Conservation (phyloP, 2,329 filamentous ascomycete species). For the Ascosphaera apis region DNA sequence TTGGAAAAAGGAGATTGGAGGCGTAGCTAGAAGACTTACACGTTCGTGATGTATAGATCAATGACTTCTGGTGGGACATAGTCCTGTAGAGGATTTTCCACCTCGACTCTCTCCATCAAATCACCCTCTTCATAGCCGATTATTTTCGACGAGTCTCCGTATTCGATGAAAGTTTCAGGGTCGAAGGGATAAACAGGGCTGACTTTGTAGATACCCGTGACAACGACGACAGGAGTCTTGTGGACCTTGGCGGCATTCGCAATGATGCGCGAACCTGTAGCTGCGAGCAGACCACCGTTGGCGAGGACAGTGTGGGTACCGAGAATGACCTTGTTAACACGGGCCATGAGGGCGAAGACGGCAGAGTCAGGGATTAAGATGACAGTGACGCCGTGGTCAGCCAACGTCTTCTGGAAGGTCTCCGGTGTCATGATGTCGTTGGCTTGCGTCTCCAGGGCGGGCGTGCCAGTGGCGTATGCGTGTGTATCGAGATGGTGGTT, state of each 20-base stretch:
- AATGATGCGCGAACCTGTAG: conserved; percentile 62
- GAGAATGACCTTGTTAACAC: conserved; percentile 85
- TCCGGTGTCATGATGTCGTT: conserved; percentile 24
- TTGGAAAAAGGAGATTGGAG: too few species aligned
- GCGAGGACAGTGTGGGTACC: conserved; percentile 70
- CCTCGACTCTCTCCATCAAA: conserved; percentile 53
- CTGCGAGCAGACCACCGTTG: conserved; percentile 66
- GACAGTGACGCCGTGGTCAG: conserved; percentile 53
- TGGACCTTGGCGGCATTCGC: conserved; percentile 66
- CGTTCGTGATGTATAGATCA: conserved; percentile 46
- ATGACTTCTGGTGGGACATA: conserved; percentile 54
- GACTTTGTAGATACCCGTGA: conserved; percentile 82
- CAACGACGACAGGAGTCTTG: conserved; percentile 63
- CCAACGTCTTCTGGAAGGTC: conserved; percentile 54
- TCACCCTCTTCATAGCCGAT: conserved; percentile 58
- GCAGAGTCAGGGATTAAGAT: conserved; percentile 68
- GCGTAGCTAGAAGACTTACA: too few species aligned
- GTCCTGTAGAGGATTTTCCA: conserved; percentile 61
- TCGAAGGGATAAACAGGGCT: conserved; percentile 76
- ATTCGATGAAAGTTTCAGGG: conserved; percentile 61
- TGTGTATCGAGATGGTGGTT: conserved; percentile 45
- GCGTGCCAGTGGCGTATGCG: conserved; percentile 33
- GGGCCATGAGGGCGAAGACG: conserved; percentile 81
- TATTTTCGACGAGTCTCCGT: conserved; percentile 56
- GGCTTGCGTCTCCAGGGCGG: conserved; percentile 14